phyloP scores from a whole-genome alignment of 176 grass and related monocot species.

The Tillandsia fasciculata region DNA sequence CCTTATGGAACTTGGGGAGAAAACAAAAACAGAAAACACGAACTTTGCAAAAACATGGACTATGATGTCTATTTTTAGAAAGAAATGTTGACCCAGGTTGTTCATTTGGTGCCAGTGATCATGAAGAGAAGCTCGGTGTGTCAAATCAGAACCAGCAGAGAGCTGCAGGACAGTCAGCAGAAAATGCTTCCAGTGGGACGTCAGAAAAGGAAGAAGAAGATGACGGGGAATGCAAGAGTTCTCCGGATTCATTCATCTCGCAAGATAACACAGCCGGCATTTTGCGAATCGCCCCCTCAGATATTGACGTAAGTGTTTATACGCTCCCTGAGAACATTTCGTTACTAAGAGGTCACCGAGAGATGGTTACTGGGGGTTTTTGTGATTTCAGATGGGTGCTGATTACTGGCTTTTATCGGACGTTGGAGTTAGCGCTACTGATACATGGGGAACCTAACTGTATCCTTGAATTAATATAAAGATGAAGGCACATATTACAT shows the following conservation, averaged over 20 bases:
- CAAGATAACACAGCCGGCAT: slow-evolving; percentile 39
- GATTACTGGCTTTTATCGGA: slow-evolving; percentile 90
- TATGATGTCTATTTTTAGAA: neutral
- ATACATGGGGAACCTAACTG: slow-evolving; percentile 51
- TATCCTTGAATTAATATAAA: slow-evolving; percentile 20
- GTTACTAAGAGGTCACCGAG: neutral
- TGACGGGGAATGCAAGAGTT: slow-evolving; percentile 18
- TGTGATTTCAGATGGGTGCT: slow-evolving; percentile 51
- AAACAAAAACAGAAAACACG: too few relatives aligned
- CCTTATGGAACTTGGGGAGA: too few relatives aligned
- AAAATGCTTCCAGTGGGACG: slow-evolving; percentile 25
- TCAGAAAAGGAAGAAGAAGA: slow-evolving; percentile 17
- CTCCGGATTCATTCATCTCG: slow-evolving; percentile 31
- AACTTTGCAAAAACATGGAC: neutral
- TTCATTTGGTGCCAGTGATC: slow-evolving; percentile 29
- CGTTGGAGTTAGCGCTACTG: slow-evolving; percentile 33
- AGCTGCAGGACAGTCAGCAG: slow-evolving; percentile 17
- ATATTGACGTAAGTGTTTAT: slow-evolving; percentile 40
- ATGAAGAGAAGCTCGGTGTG: slow-evolving; percentile 19
- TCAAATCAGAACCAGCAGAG: slow-evolving; percentile 13
- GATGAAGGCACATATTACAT: neutral
- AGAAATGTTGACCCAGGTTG: slow-evolving; percentile 7
- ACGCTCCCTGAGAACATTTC: neutral
- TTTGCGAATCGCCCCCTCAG: slow-evolving; percentile 55
- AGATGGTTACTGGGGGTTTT: slow-evolving; percentile 9